Base-by-base conservation (phyloP, 2,329 filamentous ascomycete species). In the Monilinia fructicola region DNA sequence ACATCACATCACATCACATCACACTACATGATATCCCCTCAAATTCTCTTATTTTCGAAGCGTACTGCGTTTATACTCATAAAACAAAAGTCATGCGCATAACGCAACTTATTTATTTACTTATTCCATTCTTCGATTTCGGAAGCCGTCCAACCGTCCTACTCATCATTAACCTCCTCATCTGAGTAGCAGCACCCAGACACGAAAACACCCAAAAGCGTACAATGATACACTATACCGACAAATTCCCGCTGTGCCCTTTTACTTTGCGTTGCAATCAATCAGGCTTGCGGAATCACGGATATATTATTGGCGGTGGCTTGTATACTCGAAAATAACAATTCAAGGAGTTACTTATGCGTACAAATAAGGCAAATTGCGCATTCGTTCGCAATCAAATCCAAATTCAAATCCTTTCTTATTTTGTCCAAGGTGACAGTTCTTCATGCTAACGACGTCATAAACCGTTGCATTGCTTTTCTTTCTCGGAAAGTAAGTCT, bases 31-130 rank as follows among this genome's bases (percentile, higher is more conserved):
- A 59, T 48, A 14, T 16, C 28, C 58, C 35, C 58, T 50, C 44
- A 38, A 50, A 23, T 42, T 5, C 23, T 7, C 14, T 23, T 6
- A 35, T 21, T 60, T 35, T 48, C 35, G 12, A 18, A 38, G 31
- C 28, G 35, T 61, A n/a, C n/a, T 38, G 58, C 44, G 58, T 61
- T 21, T 40, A 61, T 14, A 52, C 58, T 61, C 44, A 61, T 52
- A 26, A 61, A 60, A 50, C 28, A 16, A 38, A 60, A 60, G 31
- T 60, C 28, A 60, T 60, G 58, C 58, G 58, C 58, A 60, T 60
- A 60, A 60, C 58, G 12, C 58, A 60, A 21, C 14, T 18, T 60
- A 38, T 38, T 38, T 21, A 48, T 26, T 16, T n/a, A 35, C 9
- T 35, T 14, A 42, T 16, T 42, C 16, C 40, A 16, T 35, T 35